Evolutionary conservation across 768 basidiomycete species (phyloP), one percentile per base, ranked within the genome.

Genomic region (Mycena kentingensis): DNA sequence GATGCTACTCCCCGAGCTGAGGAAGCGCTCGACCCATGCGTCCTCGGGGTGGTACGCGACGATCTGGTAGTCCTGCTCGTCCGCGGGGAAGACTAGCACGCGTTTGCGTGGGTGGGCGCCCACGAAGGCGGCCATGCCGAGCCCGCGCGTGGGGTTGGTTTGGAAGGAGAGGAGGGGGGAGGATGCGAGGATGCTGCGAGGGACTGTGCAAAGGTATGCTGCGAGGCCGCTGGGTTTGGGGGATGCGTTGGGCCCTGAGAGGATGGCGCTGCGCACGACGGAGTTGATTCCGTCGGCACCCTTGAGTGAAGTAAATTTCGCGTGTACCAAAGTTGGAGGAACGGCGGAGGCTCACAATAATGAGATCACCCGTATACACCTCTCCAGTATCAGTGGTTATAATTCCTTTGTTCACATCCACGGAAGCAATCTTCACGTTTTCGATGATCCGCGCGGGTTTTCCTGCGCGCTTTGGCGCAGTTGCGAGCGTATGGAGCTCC

Each of bases 201-300:
- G 57, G 25, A 58, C 57, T 6, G 46, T 55, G 43, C 52, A 54
- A 32, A 58, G 32, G 26, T 58, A 58, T 10, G 53, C 57, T 8
- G 52, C 53, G 25, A 51, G 22, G 2, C 57, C 57, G 46, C 49
- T 58, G 11, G 57, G 52, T 13, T 46, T 49, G 3, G 57, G 49
- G 22, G 49, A 44, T 13, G 48, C 35, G 16, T 48, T 49, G 36
- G 18, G 13, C 10, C 16, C 44, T 21, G 47, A 49, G 18, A 49
- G 38, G 22, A 54, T 26, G 18, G 57, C 57, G 13, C 45, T 49
- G 39, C 57, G 52, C 8, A 58, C 50, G 10, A 52, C 47, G 36
- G 57, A 58, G 38, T 58, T 58, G n/a, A 58, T 55, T 2, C 57
- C 57, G 19, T 58, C 57, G 15, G 57, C 53, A 28, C 57, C 57